These are phyloP conservation scores for Stachybotrys chartarum DNA, from an alignment of 2,329 filamentous ascomycete species.

Conservation along the genomic window DNA sequence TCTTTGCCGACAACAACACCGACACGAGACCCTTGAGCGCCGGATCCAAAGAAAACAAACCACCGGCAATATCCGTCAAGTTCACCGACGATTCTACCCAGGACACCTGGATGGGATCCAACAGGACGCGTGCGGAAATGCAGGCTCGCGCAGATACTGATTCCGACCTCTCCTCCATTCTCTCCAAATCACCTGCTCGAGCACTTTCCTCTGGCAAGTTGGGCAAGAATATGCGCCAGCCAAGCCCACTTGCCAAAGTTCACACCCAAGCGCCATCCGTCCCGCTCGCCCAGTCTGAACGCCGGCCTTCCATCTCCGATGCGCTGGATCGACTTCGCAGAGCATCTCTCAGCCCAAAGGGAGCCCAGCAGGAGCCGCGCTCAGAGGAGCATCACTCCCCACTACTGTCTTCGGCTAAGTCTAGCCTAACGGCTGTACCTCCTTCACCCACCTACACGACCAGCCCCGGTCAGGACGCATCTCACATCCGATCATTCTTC, in stretches of 20 bases:
- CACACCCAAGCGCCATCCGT: slow-evolving; percentile 23
- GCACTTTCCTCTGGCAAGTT: slow-evolving; percentile 15
- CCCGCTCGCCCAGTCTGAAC: slow-evolving; percentile 13
- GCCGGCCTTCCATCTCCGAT: slow-evolving; percentile 23
- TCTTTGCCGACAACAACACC: slow-evolving; percentile 20
- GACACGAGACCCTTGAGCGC: slow-evolving; percentile 27
- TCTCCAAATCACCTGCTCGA: slow-evolving; percentile 31
- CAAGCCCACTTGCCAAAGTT: slow-evolving; percentile 29
- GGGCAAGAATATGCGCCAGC: slow-evolving; percentile 21
- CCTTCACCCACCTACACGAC: slow-evolving; percentile 25
- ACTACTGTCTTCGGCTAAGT: slow-evolving; percentile 30
- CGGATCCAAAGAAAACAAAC: slow-evolving; percentile 39
- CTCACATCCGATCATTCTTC: slow-evolving; percentile 45
- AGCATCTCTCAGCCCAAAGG: slow-evolving; percentile 23
- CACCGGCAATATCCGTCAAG: slow-evolving; percentile 23
- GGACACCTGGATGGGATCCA: slow-evolving; percentile 30
- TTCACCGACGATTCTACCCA: slow-evolving; percentile 35
- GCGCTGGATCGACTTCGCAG: slow-evolving; percentile 27
- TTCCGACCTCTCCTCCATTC: slow-evolving; percentile 39
- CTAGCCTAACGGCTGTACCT: slow-evolving; percentile 33
- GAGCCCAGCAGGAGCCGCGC: slow-evolving; percentile 12
- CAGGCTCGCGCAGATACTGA: slow-evolving; percentile 47
- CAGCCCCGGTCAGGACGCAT: slow-evolving; percentile 27
- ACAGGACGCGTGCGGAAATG: slow-evolving; percentile 41
- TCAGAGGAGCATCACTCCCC: slow-evolving; percentile 21